Percentiles rank a stretch among this genome's conserved stretches.
Evolutionary conservation across 306 rosid species (phyloP).

Genomic region (Vicia faba): DNA sequence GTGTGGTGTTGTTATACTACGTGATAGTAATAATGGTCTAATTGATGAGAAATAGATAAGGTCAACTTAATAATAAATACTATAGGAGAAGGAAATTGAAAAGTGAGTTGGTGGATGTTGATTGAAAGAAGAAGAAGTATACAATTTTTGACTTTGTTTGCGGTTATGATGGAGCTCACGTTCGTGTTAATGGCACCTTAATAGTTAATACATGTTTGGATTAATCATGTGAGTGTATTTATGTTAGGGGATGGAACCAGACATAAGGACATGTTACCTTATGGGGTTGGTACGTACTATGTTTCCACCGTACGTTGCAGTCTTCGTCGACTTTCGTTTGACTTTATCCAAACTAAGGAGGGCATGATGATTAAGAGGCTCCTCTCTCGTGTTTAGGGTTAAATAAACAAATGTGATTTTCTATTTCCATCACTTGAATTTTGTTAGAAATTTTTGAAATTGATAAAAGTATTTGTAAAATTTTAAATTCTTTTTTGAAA

Average conservation of each 20-base stretch:
- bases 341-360: slow-evolving; percentile 29
- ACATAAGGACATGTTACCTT: slow-evolving; percentile 43
- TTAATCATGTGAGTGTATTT: slow-evolving; percentile 51
- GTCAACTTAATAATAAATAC: slow-evolving; percentile 46
- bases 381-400: not conserved
- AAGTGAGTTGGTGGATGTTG: slow-evolving; percentile 36
- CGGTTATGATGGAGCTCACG: slow-evolving; percentile 35
- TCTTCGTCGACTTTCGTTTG: slow-evolving; percentile 38
- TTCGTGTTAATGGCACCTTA: slow-evolving; percentile 43
- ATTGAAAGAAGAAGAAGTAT: slow-evolving; percentile 42
- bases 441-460: too few species aligned
- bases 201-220: slow-evolving; percentile 37
- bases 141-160: slow-evolving; percentile 48
- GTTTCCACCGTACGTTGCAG: slow-evolving; percentile 60
- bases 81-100: slow-evolving; percentile 17
- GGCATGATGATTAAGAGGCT: not conserved
- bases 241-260: slow-evolving; percentile 8
- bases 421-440: too few species aligned
- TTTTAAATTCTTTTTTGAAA: too few species aligned
- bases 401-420: not conserved
- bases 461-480: too few species aligned
- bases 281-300: slow-evolving; percentile 42
- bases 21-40: slow-evolving; percentile 27
- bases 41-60: not conserved
- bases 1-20: slow-evolving; percentile 24